Evolutionary conservation across 2,329 filamentous ascomycete genomes (phyloP), one percentile per base, ranked within the genome.

Genomic region (Chrysoporthe puriensis): DNA sequence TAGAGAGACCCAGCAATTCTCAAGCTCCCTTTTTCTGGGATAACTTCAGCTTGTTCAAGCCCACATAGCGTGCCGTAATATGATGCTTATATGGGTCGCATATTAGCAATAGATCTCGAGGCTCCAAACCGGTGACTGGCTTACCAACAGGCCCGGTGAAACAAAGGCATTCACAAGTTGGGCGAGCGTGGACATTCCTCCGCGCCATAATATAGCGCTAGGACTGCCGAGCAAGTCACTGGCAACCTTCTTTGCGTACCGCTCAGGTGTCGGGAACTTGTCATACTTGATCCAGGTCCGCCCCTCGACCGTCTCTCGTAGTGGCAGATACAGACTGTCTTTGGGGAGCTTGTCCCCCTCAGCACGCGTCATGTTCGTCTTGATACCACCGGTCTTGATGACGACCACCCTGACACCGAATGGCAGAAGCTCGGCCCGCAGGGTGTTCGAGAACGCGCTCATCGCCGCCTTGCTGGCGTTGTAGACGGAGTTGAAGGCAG

Each of bases 381-480:
- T 66, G 32, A 79, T 74, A 1, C 73, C 77, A 8, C 76, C 79
- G 0, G 76, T 77, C 70, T 76, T 72, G 57, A 77, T 66, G 36
- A 74, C 71, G 9, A 80, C 71, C 32, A 80, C 78, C 34, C 75
- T 73, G 63, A 79, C 71, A 32, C 73, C 76, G 50, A 80, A 74
- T 0, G 77, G 74, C 1, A 67, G 64, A 42, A 83, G 75, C 71
- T 83, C 81, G 48, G 81, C 69, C 5, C 80, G 78, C 71, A 82
- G 70, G n/a, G 77, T 78, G 66, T 79, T 74, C 3, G 77, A 77
- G 61, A 82, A 75, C 59, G 76, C 73, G 26, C 77, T 73, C 0
- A 83, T 72, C 0, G 82, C 81, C 0, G 77, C 80, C 67, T 84
- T 84, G 64, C 77, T 79, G 7, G 80, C 77, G 62, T 80, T 80